Percentiles rank a stretch among this genome's conserved stretches.
Evolutionary conservation across 495 filamentous ascomycete species (phyloP).

Genomic region (Niebla homalea): DNA sequence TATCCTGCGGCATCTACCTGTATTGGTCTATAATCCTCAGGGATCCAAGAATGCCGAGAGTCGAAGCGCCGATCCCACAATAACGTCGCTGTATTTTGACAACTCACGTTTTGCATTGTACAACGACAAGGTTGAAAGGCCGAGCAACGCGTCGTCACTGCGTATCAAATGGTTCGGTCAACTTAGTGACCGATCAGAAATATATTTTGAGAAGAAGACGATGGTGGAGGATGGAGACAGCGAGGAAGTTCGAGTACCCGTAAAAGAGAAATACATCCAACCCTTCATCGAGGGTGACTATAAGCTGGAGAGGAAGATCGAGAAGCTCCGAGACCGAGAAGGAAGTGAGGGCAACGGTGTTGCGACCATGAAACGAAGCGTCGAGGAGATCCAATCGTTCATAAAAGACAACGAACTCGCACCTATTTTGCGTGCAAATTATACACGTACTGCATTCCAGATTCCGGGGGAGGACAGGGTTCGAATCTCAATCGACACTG

Average conservation of each 20-base stretch:
- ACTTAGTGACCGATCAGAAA: constrained; percentile 58
- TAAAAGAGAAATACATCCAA: constrained; percentile 91
- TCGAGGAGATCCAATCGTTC: constrained; percentile 66
- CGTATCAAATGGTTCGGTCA: constrained; percentile 88
- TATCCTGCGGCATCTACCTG: constrained; percentile 77
- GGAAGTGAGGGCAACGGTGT: constrained; percentile 47
- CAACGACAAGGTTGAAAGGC: constrained; percentile 64
- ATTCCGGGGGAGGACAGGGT: constrained; percentile 87
- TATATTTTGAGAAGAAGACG: constrained; percentile 80
- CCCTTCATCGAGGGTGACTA: constrained; percentile 79
- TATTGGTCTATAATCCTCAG: constrained; percentile 82
- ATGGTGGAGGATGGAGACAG: constrained; percentile 56
- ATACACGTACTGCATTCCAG: constrained; percentile 90
- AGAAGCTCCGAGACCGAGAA: constrained; percentile 62
- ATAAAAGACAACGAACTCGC: constrained; percentile 65
- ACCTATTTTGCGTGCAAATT: constrained; percentile 82
- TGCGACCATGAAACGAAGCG: constrained; percentile 54
- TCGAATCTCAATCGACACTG: constrained; percentile 82
- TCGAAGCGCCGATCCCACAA: constrained; percentile 67
- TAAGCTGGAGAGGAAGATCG: constrained; percentile 77
- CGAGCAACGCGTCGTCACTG: constrained; percentile 66
- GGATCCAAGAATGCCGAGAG: constrained; percentile 66
- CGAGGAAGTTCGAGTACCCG: constrained; percentile 60
- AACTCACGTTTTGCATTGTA: constrained; percentile 75
- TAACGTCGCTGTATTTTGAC: constrained; percentile 95